Evolutionary conservation across 225 moss, liverwort and hornwort species (phyloP).

Genomic region (Pleurozium schreberi): DNA sequence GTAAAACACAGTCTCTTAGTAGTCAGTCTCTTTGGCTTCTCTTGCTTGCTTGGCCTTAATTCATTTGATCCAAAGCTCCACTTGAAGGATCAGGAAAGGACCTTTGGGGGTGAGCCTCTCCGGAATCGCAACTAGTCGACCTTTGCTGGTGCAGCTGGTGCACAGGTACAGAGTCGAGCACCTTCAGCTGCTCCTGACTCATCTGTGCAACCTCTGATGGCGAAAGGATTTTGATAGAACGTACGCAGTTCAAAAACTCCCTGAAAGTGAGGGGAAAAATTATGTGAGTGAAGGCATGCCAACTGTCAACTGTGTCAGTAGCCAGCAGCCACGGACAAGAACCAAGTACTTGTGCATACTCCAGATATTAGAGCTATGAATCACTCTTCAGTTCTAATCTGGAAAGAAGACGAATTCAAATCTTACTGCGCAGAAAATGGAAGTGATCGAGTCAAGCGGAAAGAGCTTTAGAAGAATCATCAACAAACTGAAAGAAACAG

Average conservation of each 20-base stretch:
- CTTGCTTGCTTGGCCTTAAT: neutral
- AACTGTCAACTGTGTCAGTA: neutral
- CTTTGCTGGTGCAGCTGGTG: conserved; percentile 29
- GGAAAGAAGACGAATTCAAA: neutral
- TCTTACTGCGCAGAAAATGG: neutral
- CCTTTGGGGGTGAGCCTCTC: conserved; percentile 19
- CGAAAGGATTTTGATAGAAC: conserved; percentile 84
- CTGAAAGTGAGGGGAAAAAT: conserved; percentile 22
- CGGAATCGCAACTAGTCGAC: conserved; percentile 21
- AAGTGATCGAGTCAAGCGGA: neutral
- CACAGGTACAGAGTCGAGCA: conserved; percentile 46
- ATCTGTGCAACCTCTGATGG: conserved; percentile 77
- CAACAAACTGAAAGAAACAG: neutral
- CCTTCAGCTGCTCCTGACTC: conserved; percentile 74
- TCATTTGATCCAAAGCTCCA: conserved; percentile 19
- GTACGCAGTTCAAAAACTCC: conserved; percentile 91
- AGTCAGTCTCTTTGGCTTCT: conserved; percentile 6
- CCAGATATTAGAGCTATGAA: neutral
- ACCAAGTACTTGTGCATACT: neutral
- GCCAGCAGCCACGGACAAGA: neutral
- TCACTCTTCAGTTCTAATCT: neutral
- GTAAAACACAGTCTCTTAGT: neutral
- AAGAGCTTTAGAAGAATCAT: neutral
- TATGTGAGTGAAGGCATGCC: neutral
- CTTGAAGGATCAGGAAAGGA: conserved; percentile 12